phyloP scores from a whole-genome alignment of 768 basidiomycete genomes.

The Psilocybe cyanescens region DNA sequence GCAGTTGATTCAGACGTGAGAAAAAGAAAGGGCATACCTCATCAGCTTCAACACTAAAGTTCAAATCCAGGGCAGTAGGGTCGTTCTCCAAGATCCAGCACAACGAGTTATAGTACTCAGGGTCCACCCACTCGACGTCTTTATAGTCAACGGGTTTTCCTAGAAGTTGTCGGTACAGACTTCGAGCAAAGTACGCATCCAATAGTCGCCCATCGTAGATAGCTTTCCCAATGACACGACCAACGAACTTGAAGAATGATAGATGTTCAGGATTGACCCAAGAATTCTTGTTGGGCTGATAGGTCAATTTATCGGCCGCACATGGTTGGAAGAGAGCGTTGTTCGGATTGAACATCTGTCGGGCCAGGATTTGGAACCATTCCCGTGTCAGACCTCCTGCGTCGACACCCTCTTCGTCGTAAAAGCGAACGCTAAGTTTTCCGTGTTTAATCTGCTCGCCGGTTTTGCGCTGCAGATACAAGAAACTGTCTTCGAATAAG shows the following conservation, averaged over 20 bases:
- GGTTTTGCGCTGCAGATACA: constrained; percentile 83
- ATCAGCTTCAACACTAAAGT: constrained; percentile 95
- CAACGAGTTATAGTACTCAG: constrained; percentile 96
- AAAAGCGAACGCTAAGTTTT: constrained; percentile 95
- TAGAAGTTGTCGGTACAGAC: constrained; percentile 93
- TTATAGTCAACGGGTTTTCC: constrained; percentile 94
- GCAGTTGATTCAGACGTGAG: not conserved
- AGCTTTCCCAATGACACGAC: constrained; percentile 96
- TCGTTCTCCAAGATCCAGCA: constrained; percentile 99
- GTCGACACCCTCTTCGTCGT: constrained; percentile 97
- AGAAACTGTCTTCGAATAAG: constrained; percentile 98
- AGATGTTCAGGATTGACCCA: constrained; percentile 96
- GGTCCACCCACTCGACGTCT: constrained; percentile 98
- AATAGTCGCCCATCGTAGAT: constrained; percentile 95
- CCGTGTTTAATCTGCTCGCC: constrained; percentile 98
- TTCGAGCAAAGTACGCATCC: constrained; percentile 97
- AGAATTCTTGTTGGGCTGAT: constrained; percentile 94
- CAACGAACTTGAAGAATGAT: constrained; percentile 98
- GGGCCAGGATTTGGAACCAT: constrained; percentile 97
- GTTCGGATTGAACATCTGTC: constrained; percentile 99
- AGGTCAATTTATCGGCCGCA: constrained; percentile 92
- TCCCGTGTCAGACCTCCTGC: constrained; percentile 98
- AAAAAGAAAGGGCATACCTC: constrained; percentile 57
- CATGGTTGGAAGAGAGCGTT: constrained; percentile 98
- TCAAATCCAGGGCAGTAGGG: constrained; percentile 82